Conservation (phyloP, 140 eudicot genomes). For the Flaveria floridana region DNA sequence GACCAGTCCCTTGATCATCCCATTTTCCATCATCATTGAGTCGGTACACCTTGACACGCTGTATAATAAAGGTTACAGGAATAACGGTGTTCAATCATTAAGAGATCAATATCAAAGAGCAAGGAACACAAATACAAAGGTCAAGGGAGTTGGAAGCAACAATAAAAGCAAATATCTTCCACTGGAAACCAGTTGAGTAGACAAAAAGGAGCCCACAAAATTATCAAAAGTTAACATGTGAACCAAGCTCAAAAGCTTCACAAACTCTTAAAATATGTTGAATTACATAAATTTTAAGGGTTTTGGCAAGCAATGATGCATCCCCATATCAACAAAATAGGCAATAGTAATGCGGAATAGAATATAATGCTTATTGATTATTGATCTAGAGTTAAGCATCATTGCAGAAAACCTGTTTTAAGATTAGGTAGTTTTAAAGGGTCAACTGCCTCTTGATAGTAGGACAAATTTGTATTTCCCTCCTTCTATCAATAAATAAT, state of each 20-base stretch:
- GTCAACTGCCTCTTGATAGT: slow-evolving; percentile 5
- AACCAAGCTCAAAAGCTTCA: slow-evolving; percentile 10
- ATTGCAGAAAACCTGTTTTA: background rate
- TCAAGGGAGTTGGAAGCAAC: background rate
- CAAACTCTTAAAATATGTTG: background rate
- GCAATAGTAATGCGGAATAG: background rate
- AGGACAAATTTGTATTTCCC: background rate
- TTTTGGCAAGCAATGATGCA: background rate
- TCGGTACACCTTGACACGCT: slow-evolving; percentile 92
- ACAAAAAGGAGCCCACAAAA: slow-evolving; percentile 3
- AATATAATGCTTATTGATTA: background rate
- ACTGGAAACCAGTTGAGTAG: background rate
- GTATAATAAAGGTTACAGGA: slow-evolving; percentile 22
- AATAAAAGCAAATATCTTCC: slow-evolving; percentile 5
- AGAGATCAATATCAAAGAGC: background rate
- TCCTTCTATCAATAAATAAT: background rate
- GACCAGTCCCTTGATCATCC: slow-evolving; percentile 99
- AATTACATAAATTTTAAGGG: background rate
- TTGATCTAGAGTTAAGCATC: background rate
- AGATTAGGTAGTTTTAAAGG: background rate
- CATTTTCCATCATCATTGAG: slow-evolving; percentile 82
- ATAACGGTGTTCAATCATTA: background rate
- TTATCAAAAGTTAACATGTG: background rate
- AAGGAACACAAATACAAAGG: background rate
- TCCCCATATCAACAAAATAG: background rate